Evolutionary conservation across 306 rosid genomes (phyloP), one percentile per base, ranked within the genome.

Genomic region (Fagus sylvatica): DNA sequence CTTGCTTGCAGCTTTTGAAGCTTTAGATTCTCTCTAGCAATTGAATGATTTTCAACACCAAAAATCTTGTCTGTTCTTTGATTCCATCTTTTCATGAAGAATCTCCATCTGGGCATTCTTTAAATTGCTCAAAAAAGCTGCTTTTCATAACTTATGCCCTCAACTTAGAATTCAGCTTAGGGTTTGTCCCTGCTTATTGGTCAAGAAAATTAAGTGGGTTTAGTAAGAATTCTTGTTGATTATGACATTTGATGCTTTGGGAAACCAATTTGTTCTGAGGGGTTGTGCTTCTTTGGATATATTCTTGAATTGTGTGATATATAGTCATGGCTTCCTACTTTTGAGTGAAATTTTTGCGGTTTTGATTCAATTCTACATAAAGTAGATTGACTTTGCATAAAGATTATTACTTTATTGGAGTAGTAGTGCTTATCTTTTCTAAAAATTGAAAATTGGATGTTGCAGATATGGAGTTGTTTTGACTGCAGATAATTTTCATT

Each of bases 271-370:
- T 81, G 60, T 77, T 80, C 75, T 3, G 46, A 62, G n/a, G n/a
- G 73, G 17, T 43, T 77, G 48, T 80, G 53, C 12, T 82, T 70
- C 79, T 82, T 76, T 43, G 89, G 71, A 79, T 82, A 78, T 78
- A 65, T 74, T 80, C 84, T 40, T 78, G 51, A 57, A 39, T 68
- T 72, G 2, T 42, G 43, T 75, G 4, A 16, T 37, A 65, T 77
- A 17, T 8, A 32, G 53, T 42, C 13, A n/a, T 19, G 7, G 28
- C 22, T 34, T 53, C 40, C 3, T 59, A 49, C 61, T 57, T 73
- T 30, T 71, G 53, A 56, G 70, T 46, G 60, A 66, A 37, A 56
- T n/a, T 7, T 16, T 37, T 78, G 7, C 46, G 62, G 39, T 51
- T 74, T 11, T 51, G 72, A 55, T 10, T 84, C 66, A 36, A 4